phyloP scores from a whole-genome alignment of 1,284 basidiomycete species.

The Irpex sp. region DNA sequence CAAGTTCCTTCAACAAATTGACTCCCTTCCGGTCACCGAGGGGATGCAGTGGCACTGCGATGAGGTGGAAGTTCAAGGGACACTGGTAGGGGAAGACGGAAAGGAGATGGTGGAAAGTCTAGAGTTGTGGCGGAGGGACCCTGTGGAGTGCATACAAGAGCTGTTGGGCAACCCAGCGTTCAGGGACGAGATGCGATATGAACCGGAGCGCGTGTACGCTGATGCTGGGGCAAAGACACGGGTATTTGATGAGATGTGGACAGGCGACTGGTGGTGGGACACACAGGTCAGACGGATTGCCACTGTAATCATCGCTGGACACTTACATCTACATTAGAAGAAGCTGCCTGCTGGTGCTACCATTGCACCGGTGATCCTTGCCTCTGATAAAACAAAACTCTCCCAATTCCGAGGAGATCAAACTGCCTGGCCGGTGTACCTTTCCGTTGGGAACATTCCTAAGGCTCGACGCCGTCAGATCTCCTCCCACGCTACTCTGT shows the following conservation, averaged over 20 bases:
- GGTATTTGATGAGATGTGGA: slow-evolving; percentile 21
- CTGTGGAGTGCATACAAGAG: slow-evolving; percentile 26
- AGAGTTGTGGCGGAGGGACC: slow-evolving; percentile 29
- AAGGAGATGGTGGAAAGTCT: slow-evolving; percentile 15
- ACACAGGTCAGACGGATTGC: slow-evolving; percentile 17
- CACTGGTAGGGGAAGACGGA: slow-evolving; percentile 14
- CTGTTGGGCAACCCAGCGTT: slow-evolving; percentile 28
- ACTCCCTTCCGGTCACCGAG: slow-evolving; percentile 18
- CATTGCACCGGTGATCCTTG: slow-evolving; percentile 18
- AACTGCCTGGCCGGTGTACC: slow-evolving; percentile 23
- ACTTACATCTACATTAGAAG: slow-evolving; percentile 4
- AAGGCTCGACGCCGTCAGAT: slow-evolving; percentile 18
- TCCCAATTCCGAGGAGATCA: slow-evolving; percentile 20
- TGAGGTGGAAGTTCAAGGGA: slow-evolving; percentile 8
- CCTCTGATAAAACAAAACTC: slow-evolving; percentile 18
- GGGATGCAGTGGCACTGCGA: not conserved
- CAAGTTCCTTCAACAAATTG: slow-evolving; percentile 16
- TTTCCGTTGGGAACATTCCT: slow-evolving; percentile 22
- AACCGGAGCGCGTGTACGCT: slow-evolving; percentile 18
- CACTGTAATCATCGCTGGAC: not conserved
- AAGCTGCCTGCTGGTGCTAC: slow-evolving; percentile 16
- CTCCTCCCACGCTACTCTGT: slow-evolving; percentile 18
- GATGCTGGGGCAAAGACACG: slow-evolving; percentile 11
- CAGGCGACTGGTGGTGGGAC: slow-evolving; percentile 25
- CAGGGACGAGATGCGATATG: slow-evolving; percentile 19